Percentiles rank a stretch among this genome's conserved stretches.
phyloP scores from a whole-genome alignment of 352 stramenopile genomes.

The Achlya hypogyna region DNA sequence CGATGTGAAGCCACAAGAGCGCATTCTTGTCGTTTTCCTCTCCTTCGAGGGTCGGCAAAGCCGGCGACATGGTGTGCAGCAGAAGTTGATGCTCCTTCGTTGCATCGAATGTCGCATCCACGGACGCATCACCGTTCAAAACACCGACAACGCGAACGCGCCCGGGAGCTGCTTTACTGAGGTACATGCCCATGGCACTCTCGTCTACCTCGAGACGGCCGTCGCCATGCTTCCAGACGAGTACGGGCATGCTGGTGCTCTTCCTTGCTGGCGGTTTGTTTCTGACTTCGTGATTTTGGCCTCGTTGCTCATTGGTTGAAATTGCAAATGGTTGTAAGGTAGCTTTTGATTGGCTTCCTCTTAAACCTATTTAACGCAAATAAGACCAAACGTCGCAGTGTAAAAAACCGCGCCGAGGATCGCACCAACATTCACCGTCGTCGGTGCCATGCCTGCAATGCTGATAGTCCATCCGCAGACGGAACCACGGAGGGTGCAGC shows the following conservation, averaged over 20 bases:
- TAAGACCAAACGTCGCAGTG: no score
- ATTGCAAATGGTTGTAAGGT: background rate
- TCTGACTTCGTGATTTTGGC: background rate
- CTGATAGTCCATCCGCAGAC: no score
- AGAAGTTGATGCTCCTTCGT: conserved; percentile 8
- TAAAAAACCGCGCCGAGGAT: no score
- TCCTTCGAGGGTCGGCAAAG: background rate
- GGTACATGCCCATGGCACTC: background rate
- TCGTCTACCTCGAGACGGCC: background rate
- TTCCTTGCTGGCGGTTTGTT: background rate
- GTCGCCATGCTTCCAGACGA: background rate
- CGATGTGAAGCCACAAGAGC: background rate
- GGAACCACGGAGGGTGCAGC: no score
- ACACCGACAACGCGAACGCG: conserved; percentile 2
- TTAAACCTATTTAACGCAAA: background rate
- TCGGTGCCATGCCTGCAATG: no score
- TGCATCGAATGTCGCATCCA: background rate
- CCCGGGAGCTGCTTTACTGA: background rate
- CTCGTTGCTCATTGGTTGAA: background rate
- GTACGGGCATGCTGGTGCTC: background rate
- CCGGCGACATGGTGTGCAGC: conserved; percentile 3
- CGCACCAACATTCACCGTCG: no score
- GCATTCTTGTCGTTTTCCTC: background rate
- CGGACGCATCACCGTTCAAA: background rate
- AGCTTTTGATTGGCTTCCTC: background rate